Conservation (phyloP, 768 basidiomycete species). For the Trametes villosa region DNA sequence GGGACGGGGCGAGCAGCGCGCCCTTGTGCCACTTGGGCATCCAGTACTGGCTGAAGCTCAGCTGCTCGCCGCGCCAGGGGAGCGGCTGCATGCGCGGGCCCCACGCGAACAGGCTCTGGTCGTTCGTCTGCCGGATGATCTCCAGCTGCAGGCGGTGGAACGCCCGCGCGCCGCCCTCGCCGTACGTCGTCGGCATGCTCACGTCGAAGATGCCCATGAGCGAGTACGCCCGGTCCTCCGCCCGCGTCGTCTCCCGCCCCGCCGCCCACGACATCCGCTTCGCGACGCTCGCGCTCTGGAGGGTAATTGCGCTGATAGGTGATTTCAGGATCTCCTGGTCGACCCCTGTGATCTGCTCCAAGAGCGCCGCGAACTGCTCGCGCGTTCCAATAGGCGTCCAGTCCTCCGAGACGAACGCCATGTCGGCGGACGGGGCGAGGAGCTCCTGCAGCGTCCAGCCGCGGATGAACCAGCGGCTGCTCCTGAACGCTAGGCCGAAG, state of each 20-base stretch:
- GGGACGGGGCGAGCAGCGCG: background rate
- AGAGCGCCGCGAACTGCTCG: background rate
- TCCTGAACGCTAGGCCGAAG: background rate
- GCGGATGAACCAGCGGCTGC: conserved; percentile 10
- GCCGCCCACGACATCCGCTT: conserved; percentile 10
- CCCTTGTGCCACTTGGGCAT: background rate
- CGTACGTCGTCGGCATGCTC: conserved; percentile 8
- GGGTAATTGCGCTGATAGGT: background rate
- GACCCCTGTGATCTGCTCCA: conserved; percentile 1
- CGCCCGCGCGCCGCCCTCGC: background rate
- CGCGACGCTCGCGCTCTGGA: background rate
- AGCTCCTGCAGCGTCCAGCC: conserved; percentile 16
- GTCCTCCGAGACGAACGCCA: conserved; percentile 10
- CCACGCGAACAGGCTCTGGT: conserved; percentile 1
- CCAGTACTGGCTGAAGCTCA: no score
- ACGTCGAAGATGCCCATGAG: conserved; percentile 15
- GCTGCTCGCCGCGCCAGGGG: no score
- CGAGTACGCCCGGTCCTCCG: conserved; percentile 15
- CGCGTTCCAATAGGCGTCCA: conserved; percentile 5
- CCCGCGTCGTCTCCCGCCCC: background rate
- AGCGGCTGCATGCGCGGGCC: background rate
- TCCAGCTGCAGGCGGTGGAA: background rate
- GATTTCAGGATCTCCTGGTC: background rate
- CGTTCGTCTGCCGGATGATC: background rate
- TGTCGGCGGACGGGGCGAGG: background rate